These are phyloP conservation scores for Hyphodiscus sp. DNA, from an alignment of 2,329 filamentous ascomycete genomes.

Conservation along the genomic window DNA sequence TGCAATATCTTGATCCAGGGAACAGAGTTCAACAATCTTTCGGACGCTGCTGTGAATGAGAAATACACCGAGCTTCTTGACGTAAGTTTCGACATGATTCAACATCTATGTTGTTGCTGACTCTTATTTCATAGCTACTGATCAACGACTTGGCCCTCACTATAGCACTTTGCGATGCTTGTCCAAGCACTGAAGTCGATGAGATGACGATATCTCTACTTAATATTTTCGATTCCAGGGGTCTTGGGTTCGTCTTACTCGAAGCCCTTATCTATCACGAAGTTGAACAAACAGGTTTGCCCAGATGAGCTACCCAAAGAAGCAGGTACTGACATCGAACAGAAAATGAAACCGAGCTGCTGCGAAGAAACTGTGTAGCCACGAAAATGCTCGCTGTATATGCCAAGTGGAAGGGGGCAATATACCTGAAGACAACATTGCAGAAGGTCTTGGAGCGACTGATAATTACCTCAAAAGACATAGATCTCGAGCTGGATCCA, in stretches of 20 bases:
- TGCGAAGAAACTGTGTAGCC: slow-evolving; percentile 63
- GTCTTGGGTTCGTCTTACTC: slow-evolving; percentile 55
- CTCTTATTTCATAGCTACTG: slow-evolving; percentile 39
- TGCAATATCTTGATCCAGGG: slow-evolving; percentile 67
- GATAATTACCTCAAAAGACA: slow-evolving; percentile 59
- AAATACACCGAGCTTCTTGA: slow-evolving; percentile 62
- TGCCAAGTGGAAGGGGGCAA: slow-evolving; percentile 62
- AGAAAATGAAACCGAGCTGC: slow-evolving; percentile 62
- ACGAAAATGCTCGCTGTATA: slow-evolving; percentile 68
- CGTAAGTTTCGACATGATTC: slow-evolving; percentile 31
- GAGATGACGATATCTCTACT: slow-evolving; percentile 61
- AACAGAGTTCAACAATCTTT: slow-evolving; percentile 63
- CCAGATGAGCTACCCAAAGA: background rate
- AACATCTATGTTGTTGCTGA: slow-evolving; percentile 11
- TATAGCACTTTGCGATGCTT: slow-evolving; percentile 57
- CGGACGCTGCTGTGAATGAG: slow-evolving; percentile 60
- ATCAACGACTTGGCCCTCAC: slow-evolving; percentile 57
- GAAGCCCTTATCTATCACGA: slow-evolving; percentile 64
- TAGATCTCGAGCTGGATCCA: slow-evolving; percentile 63
- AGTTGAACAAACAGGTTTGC: slow-evolving; percentile 56
- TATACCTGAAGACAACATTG: slow-evolving; percentile 57
- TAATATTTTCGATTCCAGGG: slow-evolving; percentile 64
- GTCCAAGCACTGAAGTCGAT: slow-evolving; percentile 61
- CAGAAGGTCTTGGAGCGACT: slow-evolving; percentile 61
- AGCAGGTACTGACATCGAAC: slow-evolving; percentile 3